These are phyloP conservation scores for Penicillium corylophilum DNA, from an alignment of 2,329 filamentous ascomycete species.

Conservation along the genomic window DNA sequence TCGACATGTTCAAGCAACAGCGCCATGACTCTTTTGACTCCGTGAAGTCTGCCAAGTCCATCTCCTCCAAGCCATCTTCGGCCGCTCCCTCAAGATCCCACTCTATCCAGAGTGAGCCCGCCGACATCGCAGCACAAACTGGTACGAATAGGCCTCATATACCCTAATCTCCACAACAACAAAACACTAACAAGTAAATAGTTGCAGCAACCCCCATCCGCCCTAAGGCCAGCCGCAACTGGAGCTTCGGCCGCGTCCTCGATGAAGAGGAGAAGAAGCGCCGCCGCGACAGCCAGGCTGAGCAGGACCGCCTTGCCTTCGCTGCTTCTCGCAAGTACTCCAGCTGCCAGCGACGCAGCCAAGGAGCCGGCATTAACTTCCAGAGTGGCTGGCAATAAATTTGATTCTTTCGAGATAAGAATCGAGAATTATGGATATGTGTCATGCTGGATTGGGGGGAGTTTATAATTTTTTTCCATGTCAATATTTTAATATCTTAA, in stretches of 20 bases:
- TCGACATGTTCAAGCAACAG: background rate
- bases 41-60: background rate
- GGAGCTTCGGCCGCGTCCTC: conserved; percentile 1
- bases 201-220: background rate
- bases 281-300: background rate
- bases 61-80: background rate
- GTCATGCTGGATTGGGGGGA: background rate
- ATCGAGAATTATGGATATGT: background rate
- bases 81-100: background rate
- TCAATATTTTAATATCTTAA: background rate
- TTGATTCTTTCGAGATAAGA: background rate
- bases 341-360: background rate
- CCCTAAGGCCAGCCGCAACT: background rate
- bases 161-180: background rate
- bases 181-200: background rate
- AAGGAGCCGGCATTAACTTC: conserved; percentile 5
- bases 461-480: background rate
- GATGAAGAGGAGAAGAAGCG: conserved; percentile 4
- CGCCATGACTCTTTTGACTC: background rate
- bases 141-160: background rate
- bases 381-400: conserved; percentile 5
- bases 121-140: background rate
- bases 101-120: background rate
- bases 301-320: conserved; percentile 4
- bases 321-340: conserved; percentile 6